Evolutionary conservation across 495 filamentous ascomycete genomes (phyloP).

Genomic region (Xanthoparmelia taractica): DNA sequence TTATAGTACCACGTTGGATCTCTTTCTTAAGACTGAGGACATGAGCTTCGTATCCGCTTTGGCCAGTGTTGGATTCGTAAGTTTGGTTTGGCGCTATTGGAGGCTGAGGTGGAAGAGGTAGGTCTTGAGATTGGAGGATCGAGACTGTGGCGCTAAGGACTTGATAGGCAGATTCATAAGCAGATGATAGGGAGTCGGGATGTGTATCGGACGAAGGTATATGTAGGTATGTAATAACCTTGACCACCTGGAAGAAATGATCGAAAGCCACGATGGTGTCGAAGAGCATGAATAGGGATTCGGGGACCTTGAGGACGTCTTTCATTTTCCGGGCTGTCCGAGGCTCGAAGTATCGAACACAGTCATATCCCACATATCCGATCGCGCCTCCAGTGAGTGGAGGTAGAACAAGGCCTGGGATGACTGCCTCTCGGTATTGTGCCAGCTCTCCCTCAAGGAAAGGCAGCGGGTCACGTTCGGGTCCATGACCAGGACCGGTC

Average conservation of each 20-base stretch:
- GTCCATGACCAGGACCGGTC: conserved; percentile 80
- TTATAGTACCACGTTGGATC: conserved; percentile 86
- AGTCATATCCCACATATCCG: conserved; percentile 96
- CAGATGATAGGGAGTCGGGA: conserved; percentile 44
- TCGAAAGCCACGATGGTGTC: conserved; percentile 94
- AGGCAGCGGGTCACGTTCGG: conserved; percentile 72
- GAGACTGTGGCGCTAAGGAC: conserved; percentile 58
- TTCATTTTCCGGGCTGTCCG: conserved; percentile 79
- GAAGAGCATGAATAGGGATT: conserved; percentile 95
- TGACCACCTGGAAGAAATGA: conserved; percentile 85
- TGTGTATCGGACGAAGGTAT: conserved; percentile 49
- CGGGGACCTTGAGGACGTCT: conserved; percentile 79
- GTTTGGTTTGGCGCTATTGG: conserved; percentile 64
- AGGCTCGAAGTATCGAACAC: conserved; percentile 94
- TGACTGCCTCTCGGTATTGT: conserved; percentile 63
- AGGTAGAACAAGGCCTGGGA: conserved; percentile 74
- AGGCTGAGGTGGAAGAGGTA: conserved; percentile 66
- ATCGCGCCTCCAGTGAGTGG: conserved; percentile 85
- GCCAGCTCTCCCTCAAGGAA: conserved; percentile 70
- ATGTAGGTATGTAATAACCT: conserved; percentile 81
- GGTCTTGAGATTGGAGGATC: conserved; percentile 60
- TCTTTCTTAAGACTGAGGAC: conserved; percentile 76
- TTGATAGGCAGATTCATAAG: conserved; percentile 57
- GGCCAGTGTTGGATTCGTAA: conserved; percentile 92
- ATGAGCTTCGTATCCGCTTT: conserved; percentile 75